Evolutionary conservation across 2,329 filamentous ascomycete genomes (phyloP).

Genomic region (Berkeleyomyces rouxiae): DNA sequence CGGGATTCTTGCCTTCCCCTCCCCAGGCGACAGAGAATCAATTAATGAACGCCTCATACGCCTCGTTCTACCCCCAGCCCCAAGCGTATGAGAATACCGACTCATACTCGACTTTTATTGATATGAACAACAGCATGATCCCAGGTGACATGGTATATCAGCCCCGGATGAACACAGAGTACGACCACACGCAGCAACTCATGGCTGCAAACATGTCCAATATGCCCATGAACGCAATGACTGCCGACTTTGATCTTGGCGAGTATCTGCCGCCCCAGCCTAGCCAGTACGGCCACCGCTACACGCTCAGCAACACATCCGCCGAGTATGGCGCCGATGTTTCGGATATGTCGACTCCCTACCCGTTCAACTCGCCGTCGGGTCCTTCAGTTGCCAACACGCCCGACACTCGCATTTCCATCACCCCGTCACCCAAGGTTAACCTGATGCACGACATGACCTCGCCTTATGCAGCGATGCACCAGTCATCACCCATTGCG

Average conservation of each 20-base stretch:
- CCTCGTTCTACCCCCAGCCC: not conserved
- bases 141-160: slow-evolving; percentile 8
- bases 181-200: slow-evolving; percentile 4
- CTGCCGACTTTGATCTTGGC: slow-evolving; percentile 11
- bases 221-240: slow-evolving; percentile 1
- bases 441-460: slow-evolving; percentile 22
- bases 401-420: slow-evolving; percentile 29
- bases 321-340: slow-evolving; percentile 18
- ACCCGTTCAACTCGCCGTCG: slow-evolving; percentile 18
- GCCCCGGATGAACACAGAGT: not conserved
- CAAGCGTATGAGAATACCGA: not conserved
- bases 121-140: slow-evolving; percentile 9
- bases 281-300: not conserved
- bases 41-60: slow-evolving; percentile 9
- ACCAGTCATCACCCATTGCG: slow-evolving; percentile 11
- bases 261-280: slow-evolving; percentile 10
- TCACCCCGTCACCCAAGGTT: slow-evolving; percentile 27
- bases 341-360: slow-evolving; percentile 28
- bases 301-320: slow-evolving; percentile 14
- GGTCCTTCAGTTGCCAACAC: slow-evolving; percentile 28
- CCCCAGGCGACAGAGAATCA: slow-evolving; percentile 5
- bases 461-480: slow-evolving; percentile 19
- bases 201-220: not conserved
- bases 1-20: slow-evolving; percentile 4
- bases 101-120: not conserved